phyloP scores from a whole-genome alignment of 2,329 filamentous ascomycete species.

The Xylaria polymorpha region DNA sequence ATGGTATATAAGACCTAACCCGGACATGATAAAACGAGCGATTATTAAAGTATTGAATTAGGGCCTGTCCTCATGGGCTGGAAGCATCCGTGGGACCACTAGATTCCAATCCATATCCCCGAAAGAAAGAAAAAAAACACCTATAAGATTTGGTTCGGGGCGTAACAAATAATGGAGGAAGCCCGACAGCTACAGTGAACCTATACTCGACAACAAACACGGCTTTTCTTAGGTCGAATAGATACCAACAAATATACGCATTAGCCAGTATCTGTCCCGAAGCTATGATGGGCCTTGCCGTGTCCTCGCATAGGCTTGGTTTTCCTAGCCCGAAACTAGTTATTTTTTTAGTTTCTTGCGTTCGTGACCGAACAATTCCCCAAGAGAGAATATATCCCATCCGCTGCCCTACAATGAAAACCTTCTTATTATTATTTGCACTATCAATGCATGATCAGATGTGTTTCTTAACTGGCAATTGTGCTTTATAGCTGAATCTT shows the following conservation, averaged over 20 bases:
- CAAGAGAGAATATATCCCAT: slow-evolving; percentile 72
- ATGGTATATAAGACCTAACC: slow-evolving; percentile 68
- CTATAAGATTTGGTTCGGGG: neutral
- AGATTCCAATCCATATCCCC: slow-evolving; percentile 49
- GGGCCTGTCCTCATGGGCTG: slow-evolving; percentile 84
- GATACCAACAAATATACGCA: slow-evolving; percentile 24
- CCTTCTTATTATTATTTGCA: slow-evolving; percentile 72
- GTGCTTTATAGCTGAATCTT: slow-evolving; percentile 67
- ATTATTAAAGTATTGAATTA: slow-evolving; percentile 49
- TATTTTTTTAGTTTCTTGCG: slow-evolving; percentile 62
- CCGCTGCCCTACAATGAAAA: slow-evolving; percentile 72
- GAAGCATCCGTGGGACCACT: slow-evolving; percentile 98
- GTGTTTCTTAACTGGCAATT: neutral
- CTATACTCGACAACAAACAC: neutral
- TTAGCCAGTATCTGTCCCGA: slow-evolving; percentile 3
- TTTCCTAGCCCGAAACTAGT: slow-evolving; percentile 76
- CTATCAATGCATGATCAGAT: slow-evolving; percentile 72
- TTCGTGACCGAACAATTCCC: slow-evolving; percentile 74
- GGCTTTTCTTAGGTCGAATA: slow-evolving; percentile 18
- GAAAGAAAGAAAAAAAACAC: slow-evolving; percentile 6
- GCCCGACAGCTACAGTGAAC: neutral
- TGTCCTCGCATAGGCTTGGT: slow-evolving; percentile 40
- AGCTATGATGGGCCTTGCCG: slow-evolving; percentile 18
- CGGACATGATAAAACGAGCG: slow-evolving; percentile 22
- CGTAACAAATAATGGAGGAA: slow-evolving; percentile 22